Percentiles rank a stretch among this genome's conserved stretches.
phyloP scores from a whole-genome alignment of 2,329 filamentous ascomycete genomes.

The Orbilia oligospora region DNA sequence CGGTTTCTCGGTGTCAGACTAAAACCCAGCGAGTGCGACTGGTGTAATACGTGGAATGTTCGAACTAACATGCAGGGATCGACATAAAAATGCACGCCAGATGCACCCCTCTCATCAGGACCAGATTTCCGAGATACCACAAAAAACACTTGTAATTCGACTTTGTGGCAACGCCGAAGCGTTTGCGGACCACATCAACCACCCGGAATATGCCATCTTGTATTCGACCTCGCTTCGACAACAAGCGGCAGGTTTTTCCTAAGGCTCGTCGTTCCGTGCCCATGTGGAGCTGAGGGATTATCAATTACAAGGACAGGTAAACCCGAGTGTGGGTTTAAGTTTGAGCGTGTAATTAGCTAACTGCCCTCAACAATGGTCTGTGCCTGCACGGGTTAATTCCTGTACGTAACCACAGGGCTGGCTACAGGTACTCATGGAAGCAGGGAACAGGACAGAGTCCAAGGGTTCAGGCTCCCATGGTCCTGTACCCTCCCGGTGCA shows the following conservation, averaged over 20 bases:
- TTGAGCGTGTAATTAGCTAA: neutral
- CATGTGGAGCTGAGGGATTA: conserved; percentile 13
- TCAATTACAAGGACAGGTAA: neutral
- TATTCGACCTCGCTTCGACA: neutral
- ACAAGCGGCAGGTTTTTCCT: conserved; percentile 7
- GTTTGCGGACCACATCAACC: neutral
- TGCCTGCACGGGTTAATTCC: neutral
- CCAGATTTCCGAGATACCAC: neutral
- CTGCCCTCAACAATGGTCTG: neutral
- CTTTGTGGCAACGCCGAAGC: neutral
- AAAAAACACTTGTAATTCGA: neutral
- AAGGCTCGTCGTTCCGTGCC: conserved; percentile 6
- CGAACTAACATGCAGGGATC: neutral
- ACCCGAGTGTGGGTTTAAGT: neutral
- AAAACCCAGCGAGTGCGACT: neutral
- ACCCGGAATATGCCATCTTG: neutral
- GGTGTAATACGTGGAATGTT: neutral
- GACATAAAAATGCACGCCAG: neutral
- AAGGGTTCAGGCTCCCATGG: too few relatives aligned
- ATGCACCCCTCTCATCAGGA: neutral
- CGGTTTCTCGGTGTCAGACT: neutral
- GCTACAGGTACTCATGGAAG: too few relatives aligned
- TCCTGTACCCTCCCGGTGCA: too few relatives aligned
- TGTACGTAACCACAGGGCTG: neutral
- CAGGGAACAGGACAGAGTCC: too few relatives aligned